Evolutionary conservation across 768 basidiomycete genomes (phyloP), one percentile per base, ranked within the genome.

Genomic region (Hericium rajendrae): DNA sequence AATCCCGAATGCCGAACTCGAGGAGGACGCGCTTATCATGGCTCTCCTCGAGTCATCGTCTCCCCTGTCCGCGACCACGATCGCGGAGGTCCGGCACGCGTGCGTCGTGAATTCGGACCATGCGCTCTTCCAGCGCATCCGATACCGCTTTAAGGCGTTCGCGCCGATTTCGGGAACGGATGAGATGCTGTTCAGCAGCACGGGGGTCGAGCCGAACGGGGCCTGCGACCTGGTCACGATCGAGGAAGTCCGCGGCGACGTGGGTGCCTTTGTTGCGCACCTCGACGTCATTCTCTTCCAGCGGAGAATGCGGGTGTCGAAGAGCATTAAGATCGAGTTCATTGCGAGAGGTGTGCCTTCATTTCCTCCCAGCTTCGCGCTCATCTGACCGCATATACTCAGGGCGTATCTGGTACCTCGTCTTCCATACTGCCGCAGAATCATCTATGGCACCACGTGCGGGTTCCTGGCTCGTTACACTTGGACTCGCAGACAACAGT

Each of bases 41-140:
- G 76, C 77, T 0, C 69, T 88, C 20, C 71, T 88, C 49, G 73
- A 74, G 4, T 74, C 80, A 52, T 79, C 85, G 0, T 71, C 75
- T 0, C 77, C 78, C 9, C 66, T 80, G 2, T 66, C 68, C 6
- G 59, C 62, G 11, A 38, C 60, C n/a, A 82, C 82, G 0, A 67
- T 81, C 6, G 75, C 76, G 3, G 88, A 91, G 37, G 72, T 88
- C 22, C 79, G 85, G 2, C 74, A 79, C 6, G 87, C 85, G 0
- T 91, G 88, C 62, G 70, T 88, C 37, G 69, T 82, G 26, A 80
- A 76, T 5, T 82, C 80, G 1, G 83, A 86, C 65, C 77, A 86
- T 57, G 71, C 67, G 2, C 70, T 86, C 2, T 86, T 86, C 68
- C 81, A 83, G 59, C 76, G 80, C 0, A 71, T 86, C 18, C 71